Evolutionary conservation across 352 stramenopile genomes (phyloP).

Genomic region (Elongisporangium undulatum): DNA sequence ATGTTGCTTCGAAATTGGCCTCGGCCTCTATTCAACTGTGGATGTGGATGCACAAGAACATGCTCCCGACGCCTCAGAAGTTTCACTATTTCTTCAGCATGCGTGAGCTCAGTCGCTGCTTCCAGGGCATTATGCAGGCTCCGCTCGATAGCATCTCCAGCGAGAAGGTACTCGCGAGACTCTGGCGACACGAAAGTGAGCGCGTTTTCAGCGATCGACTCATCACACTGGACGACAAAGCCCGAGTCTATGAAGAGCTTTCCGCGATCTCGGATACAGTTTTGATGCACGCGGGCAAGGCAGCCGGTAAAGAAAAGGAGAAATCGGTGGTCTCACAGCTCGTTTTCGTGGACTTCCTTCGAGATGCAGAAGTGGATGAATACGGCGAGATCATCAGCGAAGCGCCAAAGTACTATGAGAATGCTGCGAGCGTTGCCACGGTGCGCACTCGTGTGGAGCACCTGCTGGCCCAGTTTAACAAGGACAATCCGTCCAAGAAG

Average conservation of each 20-base stretch:
- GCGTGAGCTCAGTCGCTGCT: conserved; percentile 65
- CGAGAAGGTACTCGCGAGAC: conserved; percentile 47
- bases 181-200: conserved; percentile 87
- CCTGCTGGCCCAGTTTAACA: conserved; percentile 78
- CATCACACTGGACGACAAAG: conserved; percentile 68
- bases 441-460: conserved; percentile 54
- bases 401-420: conserved; percentile 82
- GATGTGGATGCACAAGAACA: conserved; percentile 55
- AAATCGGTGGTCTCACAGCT: conserved; percentile 8
- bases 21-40: conserved; percentile 58
- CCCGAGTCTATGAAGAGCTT: conserved; percentile 57
- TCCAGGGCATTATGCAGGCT: conserved; percentile 73
- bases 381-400: conserved; percentile 75
- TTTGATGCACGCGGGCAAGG: conserved; percentile 9
- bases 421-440: conserved; percentile 30
- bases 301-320: conserved; percentile 6
- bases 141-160: conserved; percentile 40
- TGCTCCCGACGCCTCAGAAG: conserved; percentile 74
- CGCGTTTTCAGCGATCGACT: conserved; percentile 80
- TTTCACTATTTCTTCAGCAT: conserved; percentile 85
- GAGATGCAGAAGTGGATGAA: conserved; percentile 78
- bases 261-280: conserved; percentile 37
- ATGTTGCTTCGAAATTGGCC: conserved; percentile 41
- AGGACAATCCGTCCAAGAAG: conserved; percentile 60
- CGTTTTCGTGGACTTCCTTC: conserved; percentile 86